Base-by-base conservation (phyloP, 805 yeast species). In the Cyberlindnera euphorbiae region DNA sequence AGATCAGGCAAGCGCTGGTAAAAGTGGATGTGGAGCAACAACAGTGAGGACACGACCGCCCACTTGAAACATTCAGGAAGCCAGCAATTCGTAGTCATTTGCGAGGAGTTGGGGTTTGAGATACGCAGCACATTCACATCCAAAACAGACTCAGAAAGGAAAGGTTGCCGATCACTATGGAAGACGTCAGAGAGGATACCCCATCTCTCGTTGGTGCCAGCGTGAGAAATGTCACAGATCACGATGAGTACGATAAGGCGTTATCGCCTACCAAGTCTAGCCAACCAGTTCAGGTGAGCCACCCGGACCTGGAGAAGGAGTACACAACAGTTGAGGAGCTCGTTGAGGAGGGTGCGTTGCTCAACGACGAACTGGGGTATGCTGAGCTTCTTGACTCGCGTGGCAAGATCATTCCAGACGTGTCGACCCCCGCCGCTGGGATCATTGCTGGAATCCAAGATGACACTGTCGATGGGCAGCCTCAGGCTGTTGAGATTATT, bases 331-430 rank as follows among this genome's bases (percentile, higher is more conserved):
- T 66, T 17, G 62, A 52, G 17, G 65, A 67, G 14, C 49, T 64
- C 21, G 55, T 48, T 14, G 60, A 55, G 8, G 73, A 75, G 30
- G 73, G 79, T 26, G 80, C 80, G 4, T 58, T 78, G 6, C 54
- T 76, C 47, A 45, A 72, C 43, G 80, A 73, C 33, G 82, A 76
- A 36, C 79, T 69, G 46, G 72, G 67, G 43, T 68, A 77, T 46
- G 78, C 69, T 17, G 57, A 62, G 15, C 63, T 74, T 32, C 56
- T 78, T 49, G 82, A 77, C 47, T 63, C 64, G 10, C 63, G 65
- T 31, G 85, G 83, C 2, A 64, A 69, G 32, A 62, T 77, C 32
- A 76, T 69, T 47, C 32, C 38, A 6, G 39, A 38, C 18, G 42
- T 39, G 3, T 42, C 50, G 7, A 36, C 33, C 17, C 40, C 39